Conservation (phyloP, 2,329 filamentous ascomycete species). For the Gnomoniopsis smithogilvyi region DNA sequence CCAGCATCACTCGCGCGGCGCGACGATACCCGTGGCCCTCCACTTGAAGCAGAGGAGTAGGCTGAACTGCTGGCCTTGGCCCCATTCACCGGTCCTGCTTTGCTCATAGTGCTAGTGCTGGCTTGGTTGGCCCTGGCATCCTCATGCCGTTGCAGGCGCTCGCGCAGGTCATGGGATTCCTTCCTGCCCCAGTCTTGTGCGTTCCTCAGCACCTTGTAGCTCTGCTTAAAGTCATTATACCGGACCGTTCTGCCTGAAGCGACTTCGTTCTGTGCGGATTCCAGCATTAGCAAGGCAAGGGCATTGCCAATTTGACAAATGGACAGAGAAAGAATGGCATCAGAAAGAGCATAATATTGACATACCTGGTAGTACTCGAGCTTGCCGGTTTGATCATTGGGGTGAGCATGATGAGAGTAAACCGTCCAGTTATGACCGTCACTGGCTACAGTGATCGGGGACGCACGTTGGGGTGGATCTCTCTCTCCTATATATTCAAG, state of each 20-base stretch:
- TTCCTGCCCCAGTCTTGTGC: slow-evolving; percentile 22
- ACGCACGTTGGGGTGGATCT: slow-evolving; percentile 20
- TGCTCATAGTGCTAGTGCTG: no score
- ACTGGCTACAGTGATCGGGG: slow-evolving; percentile 25
- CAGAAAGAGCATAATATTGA: slow-evolving; percentile 2
- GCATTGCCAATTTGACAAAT: no score
- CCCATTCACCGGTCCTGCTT: background rate
- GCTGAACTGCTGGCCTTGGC: background rate
- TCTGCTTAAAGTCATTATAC: slow-evolving; percentile 18
- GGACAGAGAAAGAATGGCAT: slow-evolving; percentile 4
- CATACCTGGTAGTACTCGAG: background rate
- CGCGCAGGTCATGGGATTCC: slow-evolving; percentile 18
- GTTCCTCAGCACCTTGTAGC: slow-evolving; percentile 22
- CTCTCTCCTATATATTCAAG: slow-evolving; percentile 19
- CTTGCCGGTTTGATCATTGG: background rate
- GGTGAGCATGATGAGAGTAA: slow-evolving; percentile 25
- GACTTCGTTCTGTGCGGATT: slow-evolving; percentile 17
- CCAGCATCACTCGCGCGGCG: no score
- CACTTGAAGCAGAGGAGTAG: background rate
- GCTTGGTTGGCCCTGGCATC: background rate
- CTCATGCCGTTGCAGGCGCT: slow-evolving; percentile 21
- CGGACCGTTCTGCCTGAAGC: slow-evolving; percentile 15
- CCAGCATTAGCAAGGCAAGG: no score
- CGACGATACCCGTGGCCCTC: no score
- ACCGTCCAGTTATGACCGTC: slow-evolving; percentile 24